phyloP scores from a whole-genome alignment of 2,329 filamentous ascomycete species.

The Penicillium aurantiogriseum region DNA sequence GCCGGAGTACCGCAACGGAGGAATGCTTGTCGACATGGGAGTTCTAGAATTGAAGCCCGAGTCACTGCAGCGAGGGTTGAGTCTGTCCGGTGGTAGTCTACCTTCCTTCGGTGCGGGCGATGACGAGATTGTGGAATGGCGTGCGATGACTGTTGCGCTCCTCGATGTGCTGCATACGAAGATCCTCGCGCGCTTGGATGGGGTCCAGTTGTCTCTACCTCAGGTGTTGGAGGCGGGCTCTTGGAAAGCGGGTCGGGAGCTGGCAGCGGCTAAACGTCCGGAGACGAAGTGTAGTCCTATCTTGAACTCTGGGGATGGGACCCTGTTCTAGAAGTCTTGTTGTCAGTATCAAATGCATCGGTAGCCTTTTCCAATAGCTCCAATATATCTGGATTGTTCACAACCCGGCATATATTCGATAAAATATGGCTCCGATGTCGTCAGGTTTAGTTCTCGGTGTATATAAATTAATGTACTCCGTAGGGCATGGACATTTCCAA shows the following conservation, averaged over 20 bases:
- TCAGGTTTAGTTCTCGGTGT: too few species aligned
- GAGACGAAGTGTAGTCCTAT: slow-evolving; percentile 39
- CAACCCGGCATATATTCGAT: too few species aligned
- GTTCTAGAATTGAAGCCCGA: slow-evolving; percentile 53
- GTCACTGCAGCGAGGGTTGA: slow-evolving; percentile 45
- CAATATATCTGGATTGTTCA: neutral
- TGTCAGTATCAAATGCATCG: neutral
- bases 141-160: slow-evolving; percentile 62
- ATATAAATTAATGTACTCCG: too few species aligned
- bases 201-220: slow-evolving; percentile 46
- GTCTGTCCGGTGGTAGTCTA: slow-evolving; percentile 42
- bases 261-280: slow-evolving; percentile 36
- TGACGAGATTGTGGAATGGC: slow-evolving; percentile 65
- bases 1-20: slow-evolving; percentile 71
- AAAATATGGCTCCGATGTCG: neutral
- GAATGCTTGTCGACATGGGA: slow-evolving; percentile 62
- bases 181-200: slow-evolving; percentile 46
- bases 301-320: slow-evolving; percentile 41
- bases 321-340: slow-evolving; percentile 32
- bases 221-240: slow-evolving; percentile 56
- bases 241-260: slow-evolving; percentile 50
- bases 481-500: too few species aligned
- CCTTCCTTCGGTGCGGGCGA: slow-evolving; percentile 57
- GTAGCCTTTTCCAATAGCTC: neutral
- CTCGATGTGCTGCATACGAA: slow-evolving; percentile 55